phyloP scores from a whole-genome alignment of 371 early-diverging fungal genomes.

The Apophysomyces variabilis region DNA sequence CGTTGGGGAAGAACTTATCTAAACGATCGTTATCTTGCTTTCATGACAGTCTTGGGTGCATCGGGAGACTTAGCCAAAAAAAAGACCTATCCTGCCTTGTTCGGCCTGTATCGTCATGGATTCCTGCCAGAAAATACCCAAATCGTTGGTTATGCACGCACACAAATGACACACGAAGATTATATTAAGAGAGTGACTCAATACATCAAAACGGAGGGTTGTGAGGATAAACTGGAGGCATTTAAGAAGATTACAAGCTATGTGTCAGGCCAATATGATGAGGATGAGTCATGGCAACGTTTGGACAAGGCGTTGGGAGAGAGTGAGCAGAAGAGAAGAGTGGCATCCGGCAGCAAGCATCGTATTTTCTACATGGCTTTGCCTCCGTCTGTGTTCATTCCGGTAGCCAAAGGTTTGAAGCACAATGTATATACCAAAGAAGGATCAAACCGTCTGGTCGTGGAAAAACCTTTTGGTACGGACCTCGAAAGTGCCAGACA shows the following conservation, averaged over 20 bases:
- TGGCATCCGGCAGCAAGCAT: conserved; percentile 27
- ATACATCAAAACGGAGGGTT: conserved; percentile 63
- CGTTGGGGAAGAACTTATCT: background rate
- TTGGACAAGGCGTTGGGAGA: conserved; percentile 65
- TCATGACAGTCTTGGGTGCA: conserved; percentile 76
- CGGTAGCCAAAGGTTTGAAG: conserved; percentile 80
- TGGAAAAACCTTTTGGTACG: conserved; percentile 99
- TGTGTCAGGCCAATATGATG: conserved; percentile 89
- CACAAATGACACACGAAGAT: conserved; percentile 77
- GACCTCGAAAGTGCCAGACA: conserved; percentile 80
- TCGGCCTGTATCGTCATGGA: conserved; percentile 75
- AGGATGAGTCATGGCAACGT: conserved; percentile 70
- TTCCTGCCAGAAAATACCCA: conserved; percentile 79
- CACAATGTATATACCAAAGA: conserved; percentile 63
- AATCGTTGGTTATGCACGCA: conserved; percentile 97
- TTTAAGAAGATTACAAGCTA: conserved; percentile 87
- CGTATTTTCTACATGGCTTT: conserved; percentile 94
- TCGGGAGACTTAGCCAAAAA: conserved; percentile 95
- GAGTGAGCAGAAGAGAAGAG: conserved; percentile 47
- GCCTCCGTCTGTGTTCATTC: conserved; percentile 94
- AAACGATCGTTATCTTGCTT: background rate
- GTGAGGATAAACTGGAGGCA: conserved; percentile 44
- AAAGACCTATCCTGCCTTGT: conserved; percentile 98
- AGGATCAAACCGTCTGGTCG: conserved; percentile 80
- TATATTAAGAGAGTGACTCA: conserved; percentile 82